phyloP scores from a whole-genome alignment of 768 basidiomycete species.

The Pseudohyphozyma bogoriensis region DNA sequence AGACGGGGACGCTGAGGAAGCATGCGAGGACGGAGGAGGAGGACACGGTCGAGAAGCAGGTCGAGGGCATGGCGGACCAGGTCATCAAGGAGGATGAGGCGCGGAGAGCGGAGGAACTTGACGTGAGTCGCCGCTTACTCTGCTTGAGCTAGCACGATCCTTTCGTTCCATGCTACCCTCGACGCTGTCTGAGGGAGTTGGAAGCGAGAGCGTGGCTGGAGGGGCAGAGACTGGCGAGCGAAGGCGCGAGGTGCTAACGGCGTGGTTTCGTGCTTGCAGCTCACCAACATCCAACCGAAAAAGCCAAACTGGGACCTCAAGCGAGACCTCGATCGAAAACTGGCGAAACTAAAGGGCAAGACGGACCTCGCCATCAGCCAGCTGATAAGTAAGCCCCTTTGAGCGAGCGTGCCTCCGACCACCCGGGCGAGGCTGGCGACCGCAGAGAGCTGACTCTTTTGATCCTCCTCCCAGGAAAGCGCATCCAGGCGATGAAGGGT shows the following conservation, averaged over 20 bases:
- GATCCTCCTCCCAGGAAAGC: conserved; percentile 14
- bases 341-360: conserved; percentile 64
- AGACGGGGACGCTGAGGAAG: conserved; percentile 66
- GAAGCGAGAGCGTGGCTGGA: neutral
- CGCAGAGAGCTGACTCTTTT: neutral
- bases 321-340: conserved; percentile 64
- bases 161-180: neutral
- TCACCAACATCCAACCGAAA: conserved; percentile 56
- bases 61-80: conserved; percentile 69
- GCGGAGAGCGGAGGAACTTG: conserved; percentile 74
- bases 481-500: conserved; percentile 19
- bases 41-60: conserved; percentile 79
- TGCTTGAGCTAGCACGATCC: neutral
- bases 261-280: conserved; percentile 27
- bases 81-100: conserved; percentile 82
- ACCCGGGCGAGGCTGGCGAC: neutral
- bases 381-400: conserved; percentile 63
- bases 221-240: neutral
- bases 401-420: neutral
- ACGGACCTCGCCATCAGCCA: conserved; percentile 88
- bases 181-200: neutral
- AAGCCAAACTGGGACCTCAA: conserved; percentile 59
- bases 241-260: neutral
- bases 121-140: conserved; percentile 44
- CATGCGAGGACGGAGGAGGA: conserved; percentile 51